These are phyloP conservation scores for Trapa bicornis DNA, from an alignment of 345 rosid genomes.

Conservation along the genomic window DNA sequence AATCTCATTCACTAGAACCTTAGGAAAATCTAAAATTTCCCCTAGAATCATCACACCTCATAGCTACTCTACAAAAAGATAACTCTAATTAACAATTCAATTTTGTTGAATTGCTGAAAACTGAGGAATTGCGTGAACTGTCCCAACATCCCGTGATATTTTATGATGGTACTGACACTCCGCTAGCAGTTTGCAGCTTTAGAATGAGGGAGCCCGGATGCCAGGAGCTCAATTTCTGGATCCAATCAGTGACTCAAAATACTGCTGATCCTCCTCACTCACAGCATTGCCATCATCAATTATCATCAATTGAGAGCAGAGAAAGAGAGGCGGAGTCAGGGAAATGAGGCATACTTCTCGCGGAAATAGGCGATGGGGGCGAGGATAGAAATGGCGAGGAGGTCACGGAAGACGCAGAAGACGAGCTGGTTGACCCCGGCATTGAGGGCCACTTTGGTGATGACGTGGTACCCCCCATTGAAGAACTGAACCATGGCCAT, in stretches of 20 bases:
- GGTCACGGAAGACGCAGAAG: conserved; percentile 89
- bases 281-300: neutral
- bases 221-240: neutral
- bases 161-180: neutral
- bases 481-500: conserved; percentile 82
- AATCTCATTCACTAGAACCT: too few species aligned
- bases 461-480: conserved; percentile 89
- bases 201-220: too few species aligned
- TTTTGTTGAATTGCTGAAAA: too few species aligned
- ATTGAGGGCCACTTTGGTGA: conserved; percentile 90
- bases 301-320: neutral
- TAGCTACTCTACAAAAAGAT: too few species aligned
- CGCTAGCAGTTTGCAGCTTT: too few species aligned
- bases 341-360: conserved; percentile 39
- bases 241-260: neutral
- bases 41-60: too few species aligned
- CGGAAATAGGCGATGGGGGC: conserved; percentile 83
- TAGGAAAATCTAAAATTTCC: too few species aligned
- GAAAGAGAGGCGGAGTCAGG: neutral
- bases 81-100: too few species aligned
- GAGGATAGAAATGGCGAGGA: conserved; percentile 76
- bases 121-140: too few species aligned
- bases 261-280: neutral
- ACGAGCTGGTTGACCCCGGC: conserved; percentile 94
- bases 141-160: neutral